Evolutionary conservation across 2,329 filamentous ascomycete species (phyloP).

Genomic region (Ascochyta lentis): DNA sequence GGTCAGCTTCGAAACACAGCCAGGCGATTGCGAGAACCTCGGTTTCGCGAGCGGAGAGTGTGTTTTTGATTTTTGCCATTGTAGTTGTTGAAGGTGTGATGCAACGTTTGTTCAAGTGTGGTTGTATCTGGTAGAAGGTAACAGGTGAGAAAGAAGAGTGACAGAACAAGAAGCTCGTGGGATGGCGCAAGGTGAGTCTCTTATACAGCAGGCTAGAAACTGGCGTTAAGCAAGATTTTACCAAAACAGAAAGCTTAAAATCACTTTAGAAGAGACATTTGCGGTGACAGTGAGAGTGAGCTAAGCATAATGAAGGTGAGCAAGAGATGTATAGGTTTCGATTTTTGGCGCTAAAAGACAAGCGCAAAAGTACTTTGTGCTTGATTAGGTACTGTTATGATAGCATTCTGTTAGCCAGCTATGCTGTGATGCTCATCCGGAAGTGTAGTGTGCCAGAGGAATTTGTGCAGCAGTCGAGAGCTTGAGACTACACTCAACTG

Average conservation of each 20-base stretch:
- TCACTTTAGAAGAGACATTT: neutral
- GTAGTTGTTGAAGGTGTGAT: neutral
- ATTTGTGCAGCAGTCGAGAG: too few relatives aligned
- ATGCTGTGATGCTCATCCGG: too few relatives aligned
- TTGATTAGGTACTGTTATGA: too few relatives aligned
- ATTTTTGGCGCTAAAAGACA: neutral
- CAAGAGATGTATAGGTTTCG: neutral
- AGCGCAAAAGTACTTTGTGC: too few relatives aligned
- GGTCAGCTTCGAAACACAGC: constrained; percentile 42
- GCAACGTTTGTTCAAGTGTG: neutral
- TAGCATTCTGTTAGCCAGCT: too few relatives aligned
- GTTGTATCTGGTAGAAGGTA: too few relatives aligned
- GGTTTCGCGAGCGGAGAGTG: constrained; percentile 35
- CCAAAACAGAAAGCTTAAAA: neutral
- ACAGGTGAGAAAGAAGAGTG: neutral
- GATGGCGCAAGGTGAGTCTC: neutral
- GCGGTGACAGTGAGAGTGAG: neutral
- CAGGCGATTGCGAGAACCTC: constrained; percentile 41
- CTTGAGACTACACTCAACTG: too few relatives aligned
- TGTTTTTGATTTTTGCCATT: constrained; percentile 6
- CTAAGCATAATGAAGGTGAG: neutral
- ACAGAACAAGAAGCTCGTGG: neutral
- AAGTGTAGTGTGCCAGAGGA: neutral
- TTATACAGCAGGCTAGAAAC: neutral
- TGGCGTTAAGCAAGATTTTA: neutral